phyloP scores from a whole-genome alignment of 495 filamentous ascomycete species.

The Pyrenula aspistea region DNA sequence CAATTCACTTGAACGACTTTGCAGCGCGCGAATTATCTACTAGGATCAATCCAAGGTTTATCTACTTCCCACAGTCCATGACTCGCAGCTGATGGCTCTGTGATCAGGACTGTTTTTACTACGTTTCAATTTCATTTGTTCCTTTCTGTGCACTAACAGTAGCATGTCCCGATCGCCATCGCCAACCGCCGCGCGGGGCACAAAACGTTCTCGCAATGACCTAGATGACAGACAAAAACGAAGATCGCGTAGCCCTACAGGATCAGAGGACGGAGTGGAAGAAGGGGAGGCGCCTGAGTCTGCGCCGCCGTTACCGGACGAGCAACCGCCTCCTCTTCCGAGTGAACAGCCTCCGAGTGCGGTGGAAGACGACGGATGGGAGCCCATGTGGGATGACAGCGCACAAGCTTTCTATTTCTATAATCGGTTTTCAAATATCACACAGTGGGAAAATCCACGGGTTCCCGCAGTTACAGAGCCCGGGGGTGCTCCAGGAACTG shows the following conservation, averaged over 20 bases:
- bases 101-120: neutral
- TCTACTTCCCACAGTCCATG: neutral
- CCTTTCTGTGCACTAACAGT: neutral
- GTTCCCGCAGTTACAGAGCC: slow-evolving; percentile 34
- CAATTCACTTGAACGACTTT: neutral
- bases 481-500: slow-evolving; percentile 17
- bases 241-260: neutral
- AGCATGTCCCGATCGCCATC: neutral
- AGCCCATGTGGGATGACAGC: slow-evolving; percentile 65
- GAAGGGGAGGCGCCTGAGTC: slow-evolving; percentile 5
- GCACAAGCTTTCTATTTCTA: slow-evolving; percentile 76
- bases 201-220: neutral
- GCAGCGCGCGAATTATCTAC: neutral
- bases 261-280: neutral
- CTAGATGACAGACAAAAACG: neutral
- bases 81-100: neutral
- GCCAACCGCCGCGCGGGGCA: neutral
- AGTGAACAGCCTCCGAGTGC: slow-evolving; percentile 38
- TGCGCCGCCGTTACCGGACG: slow-evolving; percentile 39
- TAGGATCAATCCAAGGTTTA: neutral
- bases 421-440: slow-evolving; percentile 64
- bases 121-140: neutral
- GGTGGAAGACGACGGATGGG: slow-evolving; percentile 71
- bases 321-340: slow-evolving; percentile 37
- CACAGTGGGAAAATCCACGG: slow-evolving; percentile 87